Evolutionary conservation across 1,139 yeast genomes (phyloP).

Genomic region (Saccharomyces hybrid): DNA sequence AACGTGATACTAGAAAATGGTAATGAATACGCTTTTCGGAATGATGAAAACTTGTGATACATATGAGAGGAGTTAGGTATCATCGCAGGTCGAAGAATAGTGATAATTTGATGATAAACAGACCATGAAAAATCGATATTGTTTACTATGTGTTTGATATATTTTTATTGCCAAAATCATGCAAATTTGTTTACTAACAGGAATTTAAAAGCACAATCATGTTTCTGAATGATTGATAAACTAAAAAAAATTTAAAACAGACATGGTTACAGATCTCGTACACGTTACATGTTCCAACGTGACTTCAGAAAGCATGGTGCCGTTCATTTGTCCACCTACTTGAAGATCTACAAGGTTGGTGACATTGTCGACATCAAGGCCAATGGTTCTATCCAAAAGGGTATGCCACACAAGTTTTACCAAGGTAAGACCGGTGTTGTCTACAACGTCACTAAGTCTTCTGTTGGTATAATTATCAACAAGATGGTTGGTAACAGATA

Average conservation of each 20-base stretch:
- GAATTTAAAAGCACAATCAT: not conserved
- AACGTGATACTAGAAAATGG: too few species aligned
- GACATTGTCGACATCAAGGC: too few species aligned
- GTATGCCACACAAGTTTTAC: too few species aligned
- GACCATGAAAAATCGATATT: not conserved
- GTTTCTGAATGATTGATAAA: not conserved
- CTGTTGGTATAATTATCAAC: conserved; percentile 97
- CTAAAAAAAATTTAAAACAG: conserved; percentile 34
- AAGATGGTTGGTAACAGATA: conserved; percentile 99
- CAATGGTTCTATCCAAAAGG: too few species aligned
- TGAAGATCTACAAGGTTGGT: conserved; percentile 98
- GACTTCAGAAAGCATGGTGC: conserved; percentile 98
- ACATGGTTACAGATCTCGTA: conserved; percentile 99
- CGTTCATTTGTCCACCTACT: conserved; percentile 90
- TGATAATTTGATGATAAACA: too few species aligned
- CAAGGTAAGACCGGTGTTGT: conserved; percentile 99
- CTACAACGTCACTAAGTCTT: conserved; percentile 96
- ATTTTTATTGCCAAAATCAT: not conserved
- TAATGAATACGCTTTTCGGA: too few species aligned
- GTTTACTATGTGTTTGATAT: not conserved
- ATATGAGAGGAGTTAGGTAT: too few species aligned
- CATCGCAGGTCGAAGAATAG: too few species aligned
- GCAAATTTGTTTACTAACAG: not conserved
- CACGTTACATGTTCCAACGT: conserved; percentile 99
- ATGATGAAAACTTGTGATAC: too few species aligned